Evolutionary conservation across 2,329 filamentous ascomycete species (phyloP), one percentile per base, ranked within the genome.

Genomic region (Epichloe baconii): DNA sequence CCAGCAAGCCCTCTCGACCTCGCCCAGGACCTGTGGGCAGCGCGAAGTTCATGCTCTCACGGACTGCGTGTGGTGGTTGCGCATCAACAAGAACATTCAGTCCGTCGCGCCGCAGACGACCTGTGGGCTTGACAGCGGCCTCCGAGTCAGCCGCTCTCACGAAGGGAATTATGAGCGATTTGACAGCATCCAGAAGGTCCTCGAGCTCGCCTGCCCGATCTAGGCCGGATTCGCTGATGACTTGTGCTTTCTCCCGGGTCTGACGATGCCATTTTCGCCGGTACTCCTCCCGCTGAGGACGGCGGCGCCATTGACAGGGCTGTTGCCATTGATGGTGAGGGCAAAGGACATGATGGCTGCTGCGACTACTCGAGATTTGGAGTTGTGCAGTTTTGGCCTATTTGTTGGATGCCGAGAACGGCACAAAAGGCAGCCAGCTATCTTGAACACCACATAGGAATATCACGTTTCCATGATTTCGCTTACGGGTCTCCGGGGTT

Each of bases 1-100:
- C 74, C 23, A 95, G 70, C 23, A 96, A 70, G 0, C 90, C 91
- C 43, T 86, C 78, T 58, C 85, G 85, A 0, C 83, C 84, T 55
- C 70, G 71, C 10, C 78, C 82, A 40, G 73, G 65, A 4, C 65
- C 68, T 0, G 83, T 80, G 4, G 88, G 70, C 11, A 62, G 61
- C 5, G 69, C 71, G 47, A 56, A 48, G 6, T 31, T 15, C 17
- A 43, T 35, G 38, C 44, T 37, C 37, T 44, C 23, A 14, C 34
- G 31, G 10, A 41, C 14, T 34, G 44, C 44, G 11, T 35, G 37
- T 6, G 44, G 45, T 21, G 44, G n/a, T 4, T 43, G 11, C 14
- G 40, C 17, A 8, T 51, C 50, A 10, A 51, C 50, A 10, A 15
- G 8, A 2, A 14, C 17, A 15, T 21, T 15, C 8, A 5, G 34